A percentile compares a stretch with the other conserved stretches of the same genome.
These are phyloP conservation scores for Pythium vanterpoolii DNA, from an alignment of 352 stramenopile species.

Conservation along the genomic window DNA sequence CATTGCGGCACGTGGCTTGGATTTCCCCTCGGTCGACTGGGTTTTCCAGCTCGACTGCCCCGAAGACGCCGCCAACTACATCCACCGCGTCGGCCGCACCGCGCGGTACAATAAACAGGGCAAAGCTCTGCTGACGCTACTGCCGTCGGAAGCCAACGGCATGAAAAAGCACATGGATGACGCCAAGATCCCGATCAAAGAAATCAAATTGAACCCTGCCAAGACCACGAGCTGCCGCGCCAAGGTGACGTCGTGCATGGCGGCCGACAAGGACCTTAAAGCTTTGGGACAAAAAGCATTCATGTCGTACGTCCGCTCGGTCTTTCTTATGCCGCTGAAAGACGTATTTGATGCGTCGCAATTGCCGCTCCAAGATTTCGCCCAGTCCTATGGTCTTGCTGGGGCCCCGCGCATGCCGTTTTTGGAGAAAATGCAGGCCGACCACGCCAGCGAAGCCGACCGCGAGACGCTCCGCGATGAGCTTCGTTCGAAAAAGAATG, in stretches of 20 bases:
- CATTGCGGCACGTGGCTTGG: conserved; percentile 96
- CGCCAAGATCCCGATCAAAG: conserved; percentile 94
- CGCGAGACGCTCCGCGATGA: conserved; percentile 80
- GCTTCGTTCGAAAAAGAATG: conserved; percentile 94
- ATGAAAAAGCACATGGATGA: conserved; percentile 88
- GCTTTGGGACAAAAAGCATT: conserved; percentile 97
- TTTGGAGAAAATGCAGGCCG: conserved; percentile 72
- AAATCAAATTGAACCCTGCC: conserved; percentile 95
- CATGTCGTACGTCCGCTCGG: conserved; percentile 96
- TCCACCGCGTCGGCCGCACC: conserved; percentile 97
- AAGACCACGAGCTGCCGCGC: conserved; percentile 93
- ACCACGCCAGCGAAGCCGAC: conserved; percentile 29
- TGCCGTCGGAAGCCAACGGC: conserved; percentile 88
- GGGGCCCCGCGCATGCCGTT: conserved; percentile 93
- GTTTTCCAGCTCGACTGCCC: conserved; percentile 97
- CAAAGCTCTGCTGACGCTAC: conserved; percentile 91
- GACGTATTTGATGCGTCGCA: conserved; percentile 91
- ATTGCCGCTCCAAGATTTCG: conserved; percentile 92
- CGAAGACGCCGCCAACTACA: conserved; percentile 97
- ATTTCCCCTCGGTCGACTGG: conserved; percentile 99
- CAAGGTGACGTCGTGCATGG: conserved; percentile 91
- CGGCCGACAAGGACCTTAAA: conserved; percentile 93
- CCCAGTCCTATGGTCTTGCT: conserved; percentile 92
- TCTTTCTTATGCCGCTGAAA: conserved; percentile 95
- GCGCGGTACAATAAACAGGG: conserved; percentile 94